Evolutionary conservation across 1,139 yeast species (phyloP).

Genomic region (Sugiyamaella castrensis): DNA sequence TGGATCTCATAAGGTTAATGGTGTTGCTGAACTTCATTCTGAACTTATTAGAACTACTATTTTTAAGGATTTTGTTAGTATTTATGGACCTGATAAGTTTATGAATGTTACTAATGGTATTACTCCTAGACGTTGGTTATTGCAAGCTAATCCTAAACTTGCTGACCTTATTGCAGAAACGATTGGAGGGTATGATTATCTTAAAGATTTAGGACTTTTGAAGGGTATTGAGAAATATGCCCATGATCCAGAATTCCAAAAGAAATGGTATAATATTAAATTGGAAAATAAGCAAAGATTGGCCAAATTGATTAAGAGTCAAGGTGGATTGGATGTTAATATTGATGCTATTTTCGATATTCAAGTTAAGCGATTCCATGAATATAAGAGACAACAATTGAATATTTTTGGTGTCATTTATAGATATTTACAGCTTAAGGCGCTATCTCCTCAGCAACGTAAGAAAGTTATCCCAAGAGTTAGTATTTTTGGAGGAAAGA

Average conservation of each 20-base stretch:
- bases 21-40: conserved; percentile 94
- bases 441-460: conserved; percentile 64
- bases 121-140: conserved; percentile 95
- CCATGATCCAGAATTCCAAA: conserved; percentile 66
- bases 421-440: conserved; percentile 75
- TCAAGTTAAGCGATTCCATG: conserved; percentile 94
- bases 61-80: conserved; percentile 81
- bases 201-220: conserved; percentile 66
- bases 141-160: conserved; percentile 85
- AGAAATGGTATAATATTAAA: conserved; percentile 71
- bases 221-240: conserved; percentile 65
- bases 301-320: conserved; percentile 64
- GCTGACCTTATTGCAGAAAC: conserved; percentile 68
- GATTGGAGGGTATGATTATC: conserved; percentile 67
- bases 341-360: conserved; percentile 74
- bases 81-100: conserved; percentile 79
- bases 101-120: conserved; percentile 93
- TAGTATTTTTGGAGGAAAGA: conserved; percentile 86
- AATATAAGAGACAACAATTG: conserved; percentile 92
- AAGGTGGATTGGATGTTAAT: conserved; percentile 67
- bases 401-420: conserved; percentile 86
- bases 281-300: conserved; percentile 64
- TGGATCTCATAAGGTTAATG: conserved; percentile 91
- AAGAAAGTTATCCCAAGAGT: conserved; percentile 70
- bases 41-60: conserved; percentile 86